Percentiles rank a stretch among this genome's conserved stretches.
Evolutionary conservation across 1,284 basidiomycete species (phyloP).

Genomic region (Malassezia psittaci): DNA sequence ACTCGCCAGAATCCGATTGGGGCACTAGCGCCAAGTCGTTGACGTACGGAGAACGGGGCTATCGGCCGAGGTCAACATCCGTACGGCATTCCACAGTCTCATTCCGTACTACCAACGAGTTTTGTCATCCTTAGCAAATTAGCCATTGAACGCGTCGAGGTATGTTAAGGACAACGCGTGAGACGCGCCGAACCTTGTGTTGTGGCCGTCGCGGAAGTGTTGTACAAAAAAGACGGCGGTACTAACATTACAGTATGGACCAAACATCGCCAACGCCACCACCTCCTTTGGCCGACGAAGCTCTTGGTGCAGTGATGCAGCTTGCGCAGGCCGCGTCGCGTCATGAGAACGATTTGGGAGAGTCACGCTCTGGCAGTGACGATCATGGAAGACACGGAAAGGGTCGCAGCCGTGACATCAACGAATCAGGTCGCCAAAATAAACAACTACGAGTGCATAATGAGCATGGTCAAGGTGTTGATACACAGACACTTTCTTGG

Average conservation of each 20-base stretch:
- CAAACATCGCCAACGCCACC: slow-evolving; percentile 13
- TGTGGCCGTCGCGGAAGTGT: neutral
- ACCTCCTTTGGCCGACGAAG: slow-evolving; percentile 15
- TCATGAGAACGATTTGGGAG: slow-evolving; percentile 4
- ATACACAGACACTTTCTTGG: slow-evolving; percentile 14
- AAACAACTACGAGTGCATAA: slow-evolving; percentile 17
- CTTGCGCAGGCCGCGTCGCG: slow-evolving; percentile 16
- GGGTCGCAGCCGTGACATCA: slow-evolving; percentile 10
- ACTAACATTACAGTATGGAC: slow-evolving; percentile 10
- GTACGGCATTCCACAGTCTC: neutral
- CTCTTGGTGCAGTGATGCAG: slow-evolving; percentile 18
- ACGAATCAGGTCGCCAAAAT: slow-evolving; percentile 5
- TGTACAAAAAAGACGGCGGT: neutral
- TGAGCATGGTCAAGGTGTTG: slow-evolving; percentile 7
- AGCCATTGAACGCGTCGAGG: slow-evolving; percentile 3
- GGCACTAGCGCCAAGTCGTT: neutral
- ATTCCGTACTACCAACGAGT: slow-evolving; percentile 6
- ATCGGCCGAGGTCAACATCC: too few species aligned
- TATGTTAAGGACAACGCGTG: neutral
- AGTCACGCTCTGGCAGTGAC: neutral
- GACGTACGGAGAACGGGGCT: neutral
- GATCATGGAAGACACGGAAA: slow-evolving; percentile 1
- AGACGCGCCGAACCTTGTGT: neutral
- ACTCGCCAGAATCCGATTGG: neutral
- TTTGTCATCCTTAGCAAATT: slow-evolving; percentile 24